These are phyloP conservation scores for Ustilago crameri DNA, from an alignment of 1,284 basidiomycete genomes.

Conservation along the genomic window DNA sequence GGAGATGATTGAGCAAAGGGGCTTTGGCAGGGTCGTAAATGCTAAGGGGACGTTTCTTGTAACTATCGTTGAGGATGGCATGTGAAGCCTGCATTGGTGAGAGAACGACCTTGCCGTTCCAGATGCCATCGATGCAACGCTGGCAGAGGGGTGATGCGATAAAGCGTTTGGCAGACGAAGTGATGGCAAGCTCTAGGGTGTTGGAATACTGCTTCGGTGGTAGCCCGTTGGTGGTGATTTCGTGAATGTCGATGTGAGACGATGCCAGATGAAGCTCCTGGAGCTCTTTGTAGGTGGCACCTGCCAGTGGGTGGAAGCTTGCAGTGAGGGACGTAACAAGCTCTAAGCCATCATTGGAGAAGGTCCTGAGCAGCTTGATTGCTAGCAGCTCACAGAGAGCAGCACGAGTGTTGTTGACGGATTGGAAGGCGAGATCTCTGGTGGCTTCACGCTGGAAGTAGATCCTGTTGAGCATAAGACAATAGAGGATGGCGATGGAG, in stretches of 20 bases:
- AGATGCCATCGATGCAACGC: slow-evolving; percentile 61
- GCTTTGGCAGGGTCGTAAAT: slow-evolving; percentile 94
- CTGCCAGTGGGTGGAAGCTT: slow-evolving; percentile 80
- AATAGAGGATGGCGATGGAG: slow-evolving; percentile 79
- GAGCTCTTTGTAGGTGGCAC: slow-evolving; percentile 65
- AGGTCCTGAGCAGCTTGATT: slow-evolving; percentile 77
- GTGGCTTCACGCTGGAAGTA: slow-evolving; percentile 77
- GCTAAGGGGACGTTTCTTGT: slow-evolving; percentile 89
- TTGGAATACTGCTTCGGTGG: slow-evolving; percentile 47
- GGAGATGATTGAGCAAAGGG: slow-evolving; percentile 90
- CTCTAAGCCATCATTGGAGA: slow-evolving; percentile 71
- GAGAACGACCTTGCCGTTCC: slow-evolving; percentile 57
- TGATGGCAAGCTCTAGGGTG: slow-evolving; percentile 62
- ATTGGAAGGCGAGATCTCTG: slow-evolving; percentile 70
- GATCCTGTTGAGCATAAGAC: slow-evolving; percentile 86
- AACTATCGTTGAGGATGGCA: slow-evolving; percentile 75
- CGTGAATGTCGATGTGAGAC: slow-evolving; percentile 30
- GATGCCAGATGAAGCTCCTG: slow-evolving; percentile 33
- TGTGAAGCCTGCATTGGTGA: slow-evolving; percentile 51
- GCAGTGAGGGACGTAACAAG: slow-evolving; percentile 84
- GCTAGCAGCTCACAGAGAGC: slow-evolving; percentile 89
- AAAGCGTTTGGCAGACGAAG: slow-evolving; percentile 59
- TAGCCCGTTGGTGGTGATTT: slow-evolving; percentile 25
- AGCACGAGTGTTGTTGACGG: slow-evolving; percentile 80
- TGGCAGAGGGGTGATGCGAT: slow-evolving; percentile 60